A percentile compares a stretch with the other conserved stretches of the same genome.
Evolutionary conservation across 2,329 filamentous ascomycete species (phyloP).

Genomic region (Hymenotorrendiella dingleyae): DNA sequence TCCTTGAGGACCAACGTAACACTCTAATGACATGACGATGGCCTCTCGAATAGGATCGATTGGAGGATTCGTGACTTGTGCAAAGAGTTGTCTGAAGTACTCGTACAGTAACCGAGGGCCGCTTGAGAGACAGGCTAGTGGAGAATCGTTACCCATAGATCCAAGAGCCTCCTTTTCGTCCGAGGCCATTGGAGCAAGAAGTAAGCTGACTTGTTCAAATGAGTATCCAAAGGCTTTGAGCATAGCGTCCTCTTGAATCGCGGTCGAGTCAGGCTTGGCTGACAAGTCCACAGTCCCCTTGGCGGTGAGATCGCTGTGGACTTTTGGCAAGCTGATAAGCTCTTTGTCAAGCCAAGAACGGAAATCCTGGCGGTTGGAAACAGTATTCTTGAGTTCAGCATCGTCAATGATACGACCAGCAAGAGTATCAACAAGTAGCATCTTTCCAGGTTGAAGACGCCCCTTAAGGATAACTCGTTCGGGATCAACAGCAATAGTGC

Average conservation of each 20-base stretch:
- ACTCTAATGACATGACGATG: conserved; percentile 96
- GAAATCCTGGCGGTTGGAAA: conserved; percentile 85
- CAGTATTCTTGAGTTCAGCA: conserved; percentile 80
- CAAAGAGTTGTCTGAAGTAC: conserved; percentile 97
- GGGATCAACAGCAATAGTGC: conserved; percentile 85
- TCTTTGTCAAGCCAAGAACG: conserved; percentile 80
- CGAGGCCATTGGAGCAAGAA: conserved; percentile 91
- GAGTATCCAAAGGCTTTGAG: conserved; percentile 89
- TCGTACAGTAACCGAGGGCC: conserved; percentile 86
- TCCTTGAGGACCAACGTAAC: conserved; percentile 92
- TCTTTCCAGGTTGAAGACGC: conserved; percentile 86
- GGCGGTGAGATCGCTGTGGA: conserved; percentile 56
- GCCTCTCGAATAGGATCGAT: conserved; percentile 97
- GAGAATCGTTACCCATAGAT: conserved; percentile 97
- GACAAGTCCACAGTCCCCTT: conserved; percentile 58
- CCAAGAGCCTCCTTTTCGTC: conserved; percentile 96
- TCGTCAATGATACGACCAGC: conserved; percentile 92
- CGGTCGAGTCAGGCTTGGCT: conserved; percentile 59
- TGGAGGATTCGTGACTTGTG: conserved; percentile 94
- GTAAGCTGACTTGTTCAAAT: conserved; percentile 86
- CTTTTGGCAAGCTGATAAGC: conserved; percentile 72
- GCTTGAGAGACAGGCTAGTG: conserved; percentile 83
- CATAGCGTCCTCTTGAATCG: conserved; percentile 77
- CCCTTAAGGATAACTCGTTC: conserved; percentile 90
- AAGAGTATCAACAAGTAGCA: conserved; percentile 91